Percentiles rank a stretch among this genome's conserved stretches.
Evolutionary conservation across 2,329 filamentous ascomycete species (phyloP).

Genomic region (Aspergillus sp.): DNA sequence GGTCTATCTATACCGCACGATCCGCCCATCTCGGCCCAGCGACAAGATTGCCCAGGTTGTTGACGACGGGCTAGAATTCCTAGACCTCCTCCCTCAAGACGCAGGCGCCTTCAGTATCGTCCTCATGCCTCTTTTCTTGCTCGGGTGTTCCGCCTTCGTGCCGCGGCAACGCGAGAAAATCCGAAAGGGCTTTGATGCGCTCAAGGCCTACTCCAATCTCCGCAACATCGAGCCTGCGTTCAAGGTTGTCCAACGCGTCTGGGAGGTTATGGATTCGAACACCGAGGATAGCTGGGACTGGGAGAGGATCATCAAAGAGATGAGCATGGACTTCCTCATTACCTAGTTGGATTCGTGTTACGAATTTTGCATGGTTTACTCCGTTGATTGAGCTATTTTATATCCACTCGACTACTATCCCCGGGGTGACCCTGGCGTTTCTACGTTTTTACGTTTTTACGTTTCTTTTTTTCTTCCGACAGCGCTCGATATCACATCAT

Average conservation of each 20-base stretch:
- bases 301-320: conserved; percentile 59
- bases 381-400: background rate
- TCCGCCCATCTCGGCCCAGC: conserved; percentile 56
- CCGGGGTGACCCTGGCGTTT: background rate
- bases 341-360: conserved; percentile 43
- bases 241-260: conserved; percentile 57
- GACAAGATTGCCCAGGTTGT: conserved; percentile 58
- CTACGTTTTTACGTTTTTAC: background rate
- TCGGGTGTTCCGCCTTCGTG: conserved; percentile 62
- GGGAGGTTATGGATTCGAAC: conserved; percentile 59
- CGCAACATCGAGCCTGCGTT: conserved; percentile 60
- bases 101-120: conserved; percentile 59
- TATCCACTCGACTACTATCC: background rate
- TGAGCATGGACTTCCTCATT: conserved; percentile 62
- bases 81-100: conserved; percentile 56
- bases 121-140: conserved; percentile 61
- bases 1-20: conserved; percentile 64
- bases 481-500: conserved; percentile 16
- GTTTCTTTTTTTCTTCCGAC: too few relatives aligned
- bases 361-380: conserved; percentile 13
- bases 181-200: conserved; percentile 52
- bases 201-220: conserved; percentile 57
- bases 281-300: conserved; percentile 63
- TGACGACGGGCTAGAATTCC: conserved; percentile 57
- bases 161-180: conserved; percentile 57